Evolutionary conservation across 148 eudicot genomes (phyloP).

Genomic region (Selenicereus undatus): DNA sequence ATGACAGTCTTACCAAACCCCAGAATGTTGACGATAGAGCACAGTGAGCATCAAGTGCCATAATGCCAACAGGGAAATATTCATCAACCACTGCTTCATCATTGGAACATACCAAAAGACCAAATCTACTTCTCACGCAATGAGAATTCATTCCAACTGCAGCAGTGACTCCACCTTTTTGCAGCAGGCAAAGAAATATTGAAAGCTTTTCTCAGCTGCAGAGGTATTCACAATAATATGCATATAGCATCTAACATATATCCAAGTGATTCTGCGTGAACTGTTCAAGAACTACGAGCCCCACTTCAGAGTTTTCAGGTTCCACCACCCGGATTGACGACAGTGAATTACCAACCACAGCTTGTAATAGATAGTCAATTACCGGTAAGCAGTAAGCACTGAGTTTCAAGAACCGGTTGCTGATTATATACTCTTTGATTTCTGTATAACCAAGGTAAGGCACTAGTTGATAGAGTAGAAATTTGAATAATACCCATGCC

Average conservation of each 20-base stretch:
- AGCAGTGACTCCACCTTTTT: not conserved
- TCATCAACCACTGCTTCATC: not conserved
- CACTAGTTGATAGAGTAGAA: not conserved
- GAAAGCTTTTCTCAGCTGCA: not conserved
- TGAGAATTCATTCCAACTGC: not conserved
- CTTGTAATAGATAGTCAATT: not conserved
- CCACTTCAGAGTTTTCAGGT: not conserved
- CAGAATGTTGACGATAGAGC: not conserved
- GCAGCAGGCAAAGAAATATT: not conserved
- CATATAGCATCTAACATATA: not conserved
- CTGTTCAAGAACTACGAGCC: not conserved
- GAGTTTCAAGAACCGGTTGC: not conserved
- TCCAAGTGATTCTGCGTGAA: not conserved
- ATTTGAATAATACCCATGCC: too few relatives aligned
- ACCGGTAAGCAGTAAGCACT: not conserved
- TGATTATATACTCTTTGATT: too few relatives aligned
- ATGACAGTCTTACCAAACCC: not conserved
- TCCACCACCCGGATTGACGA: not conserved
- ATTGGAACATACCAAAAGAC: not conserved
- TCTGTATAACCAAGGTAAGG: not conserved
- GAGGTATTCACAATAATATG: not conserved
- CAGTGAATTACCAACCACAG: not conserved
- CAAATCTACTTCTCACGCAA: not conserved
- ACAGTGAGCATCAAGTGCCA: not conserved
- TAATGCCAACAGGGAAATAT: not conserved